Percentiles rank a stretch among this genome's conserved stretches.
Conservation (phyloP, 2,329 filamentous ascomycete species). For the Phyllosticta paracitricarpa region DNA sequence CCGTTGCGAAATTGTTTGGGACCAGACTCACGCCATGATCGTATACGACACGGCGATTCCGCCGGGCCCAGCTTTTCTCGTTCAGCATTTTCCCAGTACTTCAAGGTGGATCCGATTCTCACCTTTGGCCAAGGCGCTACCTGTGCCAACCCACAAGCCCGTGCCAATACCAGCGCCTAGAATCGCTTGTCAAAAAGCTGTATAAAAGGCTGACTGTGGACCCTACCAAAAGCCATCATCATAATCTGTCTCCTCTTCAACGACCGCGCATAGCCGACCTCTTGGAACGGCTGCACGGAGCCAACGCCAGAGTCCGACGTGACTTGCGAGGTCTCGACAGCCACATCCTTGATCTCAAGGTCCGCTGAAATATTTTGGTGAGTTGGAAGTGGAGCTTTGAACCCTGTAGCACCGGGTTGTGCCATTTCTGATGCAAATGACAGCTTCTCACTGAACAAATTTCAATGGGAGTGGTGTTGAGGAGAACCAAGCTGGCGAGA, state of each 20-base stretch:
- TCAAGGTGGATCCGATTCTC: background rate
- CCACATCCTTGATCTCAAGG: background rate
- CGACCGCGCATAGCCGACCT: conserved; percentile 6
- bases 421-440: background rate
- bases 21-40: conserved; percentile 4
- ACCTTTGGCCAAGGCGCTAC: conserved; percentile 8
- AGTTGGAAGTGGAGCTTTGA: background rate
- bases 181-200: background rate
- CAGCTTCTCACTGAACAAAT: background rate
- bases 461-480: background rate
- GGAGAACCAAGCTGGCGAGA: background rate
- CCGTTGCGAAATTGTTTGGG: background rate
- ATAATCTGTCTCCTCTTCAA: conserved; percentile 8
- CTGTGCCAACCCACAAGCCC: conserved; percentile 8
- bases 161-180: conserved; percentile 8
- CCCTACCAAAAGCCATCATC: conserved; percentile 9
- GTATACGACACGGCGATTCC: conserved; percentile 10
- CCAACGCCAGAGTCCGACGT: background rate
- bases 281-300: background rate
- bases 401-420: background rate
- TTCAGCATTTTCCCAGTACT: background rate
- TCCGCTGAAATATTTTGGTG: background rate
- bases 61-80: conserved; percentile 4
- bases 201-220: background rate
- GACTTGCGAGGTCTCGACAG: background rate